Conservation (phyloP, 2,329 filamentous ascomycete species). For the Thelonectria discophora region DNA sequence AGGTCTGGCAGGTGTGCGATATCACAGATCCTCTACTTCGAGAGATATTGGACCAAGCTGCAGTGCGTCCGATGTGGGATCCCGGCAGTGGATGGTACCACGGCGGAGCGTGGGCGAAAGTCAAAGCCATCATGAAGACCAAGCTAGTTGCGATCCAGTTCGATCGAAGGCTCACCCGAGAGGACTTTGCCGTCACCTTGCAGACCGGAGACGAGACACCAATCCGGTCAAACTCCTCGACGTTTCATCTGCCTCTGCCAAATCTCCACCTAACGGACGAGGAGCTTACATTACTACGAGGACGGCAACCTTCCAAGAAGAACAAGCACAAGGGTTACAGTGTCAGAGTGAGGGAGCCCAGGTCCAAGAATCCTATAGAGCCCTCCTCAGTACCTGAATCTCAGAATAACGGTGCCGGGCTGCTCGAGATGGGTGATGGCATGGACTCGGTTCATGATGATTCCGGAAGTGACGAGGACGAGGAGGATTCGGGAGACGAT, state of each 20-base stretch:
- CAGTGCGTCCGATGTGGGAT: slow-evolving; percentile 68
- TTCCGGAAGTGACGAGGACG: slow-evolving; percentile 41
- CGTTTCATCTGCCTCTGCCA: slow-evolving; percentile 47
- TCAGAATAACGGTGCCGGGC: slow-evolving; percentile 36
- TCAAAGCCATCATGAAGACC: slow-evolving; percentile 85
- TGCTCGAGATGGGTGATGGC: slow-evolving; percentile 36
- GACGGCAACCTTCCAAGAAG: slow-evolving; percentile 48
- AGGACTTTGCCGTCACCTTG: slow-evolving; percentile 49
- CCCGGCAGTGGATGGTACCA: slow-evolving; percentile 83
- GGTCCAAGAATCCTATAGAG: slow-evolving; percentile 31
- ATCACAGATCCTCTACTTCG: slow-evolving; percentile 81
- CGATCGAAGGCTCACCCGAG: slow-evolving; percentile 56
- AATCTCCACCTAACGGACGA: slow-evolving; percentile 49
- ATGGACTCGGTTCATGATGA: slow-evolving; percentile 41
- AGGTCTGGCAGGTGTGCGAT: slow-evolving; percentile 95
- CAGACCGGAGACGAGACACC: slow-evolving; percentile 49
- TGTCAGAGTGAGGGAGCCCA: slow-evolving; percentile 42
- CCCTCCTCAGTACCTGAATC: slow-evolving; percentile 30
- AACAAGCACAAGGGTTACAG: slow-evolving; percentile 49
- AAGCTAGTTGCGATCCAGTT: slow-evolving; percentile 78
- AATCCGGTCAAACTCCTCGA: slow-evolving; percentile 42
- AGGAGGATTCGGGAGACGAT: slow-evolving; percentile 40
- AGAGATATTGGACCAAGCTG: slow-evolving; percentile 69
- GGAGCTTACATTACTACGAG: slow-evolving; percentile 48
- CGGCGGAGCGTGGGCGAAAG: slow-evolving; percentile 82